These are phyloP conservation scores for Paraurostyla sp. DNA, from an alignment of 73 alveolate genomes.

Conservation along the genomic window DNA sequence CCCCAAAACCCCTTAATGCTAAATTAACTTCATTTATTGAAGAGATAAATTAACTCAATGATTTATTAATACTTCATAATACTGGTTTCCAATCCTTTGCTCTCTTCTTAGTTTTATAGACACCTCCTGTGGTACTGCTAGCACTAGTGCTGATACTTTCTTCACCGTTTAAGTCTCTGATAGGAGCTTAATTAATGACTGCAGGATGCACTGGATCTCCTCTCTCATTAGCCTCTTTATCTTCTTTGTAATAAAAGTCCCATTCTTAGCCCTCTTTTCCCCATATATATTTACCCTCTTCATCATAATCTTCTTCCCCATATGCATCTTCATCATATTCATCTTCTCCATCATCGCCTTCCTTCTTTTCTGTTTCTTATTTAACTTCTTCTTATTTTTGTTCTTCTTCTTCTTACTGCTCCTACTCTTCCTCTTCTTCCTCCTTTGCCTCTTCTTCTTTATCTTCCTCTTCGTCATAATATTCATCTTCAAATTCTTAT, in stretches of 20 bases:
- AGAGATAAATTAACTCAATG: too few relatives aligned
- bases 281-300: slow-evolving; percentile 40
- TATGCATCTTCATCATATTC: slow-evolving; percentile 42
- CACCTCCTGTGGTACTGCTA: neutral
- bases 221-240: slow-evolving; percentile 36
- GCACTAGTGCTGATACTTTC: neutral
- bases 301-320: slow-evolving; percentile 50
- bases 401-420: slow-evolving; percentile 9
- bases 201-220: slow-evolving; percentile 42
- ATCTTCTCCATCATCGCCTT: slow-evolving; percentile 25
- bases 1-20: too few relatives aligned
- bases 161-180: neutral
- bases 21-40: too few relatives aligned
- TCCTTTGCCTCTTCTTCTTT: neutral
- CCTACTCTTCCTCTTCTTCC: slow-evolving; percentile 24
- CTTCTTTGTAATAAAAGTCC: slow-evolving; percentile 39
- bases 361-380: slow-evolving; percentile 7
- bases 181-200: neutral
- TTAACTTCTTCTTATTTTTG: neutral
- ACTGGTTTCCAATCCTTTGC: neutral
- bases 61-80: too few relatives aligned
- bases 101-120: neutral
- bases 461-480: slow-evolving; percentile 37
- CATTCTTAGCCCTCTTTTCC: slow-evolving; percentile 49
- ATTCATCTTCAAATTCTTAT: neutral